These are phyloP conservation scores for Symbiodinium natans DNA, from an alignment of 73 alveolate species.

Conservation along the genomic window DNA sequence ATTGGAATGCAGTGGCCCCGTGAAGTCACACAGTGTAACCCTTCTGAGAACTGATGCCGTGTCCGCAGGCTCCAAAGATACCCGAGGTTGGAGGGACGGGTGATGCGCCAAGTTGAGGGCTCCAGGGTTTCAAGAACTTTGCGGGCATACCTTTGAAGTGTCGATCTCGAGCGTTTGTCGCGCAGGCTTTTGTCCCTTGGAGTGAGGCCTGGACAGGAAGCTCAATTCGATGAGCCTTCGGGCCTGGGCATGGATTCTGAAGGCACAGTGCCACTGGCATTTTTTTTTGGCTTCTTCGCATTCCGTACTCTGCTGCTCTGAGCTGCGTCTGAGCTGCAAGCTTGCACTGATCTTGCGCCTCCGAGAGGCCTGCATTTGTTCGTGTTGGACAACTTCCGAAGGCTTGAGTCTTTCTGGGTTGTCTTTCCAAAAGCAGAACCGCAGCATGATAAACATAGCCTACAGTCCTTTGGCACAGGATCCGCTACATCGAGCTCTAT, in stretches of 20 bases:
- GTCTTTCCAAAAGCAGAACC: too few relatives aligned
- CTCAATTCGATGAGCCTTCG: slow-evolving; percentile 59
- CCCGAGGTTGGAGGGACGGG: slow-evolving; percentile 4
- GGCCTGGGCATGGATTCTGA: slow-evolving; percentile 86
- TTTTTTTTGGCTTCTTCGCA: too few relatives aligned
- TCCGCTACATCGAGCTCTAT: slow-evolving; percentile 83
- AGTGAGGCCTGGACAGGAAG: slow-evolving; percentile 85
- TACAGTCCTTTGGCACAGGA: not conserved
- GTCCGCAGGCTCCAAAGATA: slow-evolving; percentile 2
- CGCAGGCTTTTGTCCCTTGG: not conserved
- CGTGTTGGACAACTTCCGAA: slow-evolving; percentile 91
- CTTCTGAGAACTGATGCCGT: too few relatives aligned
- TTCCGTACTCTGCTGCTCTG: too few relatives aligned
- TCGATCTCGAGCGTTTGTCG: not conserved
- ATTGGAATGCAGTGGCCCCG: too few relatives aligned
- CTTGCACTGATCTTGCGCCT: too few relatives aligned
- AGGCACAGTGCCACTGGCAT: slow-evolving; percentile 15
- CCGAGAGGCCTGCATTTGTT: slow-evolving; percentile 56
- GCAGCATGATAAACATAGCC: not conserved
- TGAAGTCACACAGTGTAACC: too few relatives aligned
- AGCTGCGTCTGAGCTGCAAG: too few relatives aligned
- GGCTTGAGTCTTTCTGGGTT: not conserved
- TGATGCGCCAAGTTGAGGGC: not conserved
- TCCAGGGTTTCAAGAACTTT: too few relatives aligned
- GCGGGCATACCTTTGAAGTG: not conserved